phyloP scores from a whole-genome alignment of 2,329 filamentous ascomycete genomes.

The Achaetomium macrosporum region DNA sequence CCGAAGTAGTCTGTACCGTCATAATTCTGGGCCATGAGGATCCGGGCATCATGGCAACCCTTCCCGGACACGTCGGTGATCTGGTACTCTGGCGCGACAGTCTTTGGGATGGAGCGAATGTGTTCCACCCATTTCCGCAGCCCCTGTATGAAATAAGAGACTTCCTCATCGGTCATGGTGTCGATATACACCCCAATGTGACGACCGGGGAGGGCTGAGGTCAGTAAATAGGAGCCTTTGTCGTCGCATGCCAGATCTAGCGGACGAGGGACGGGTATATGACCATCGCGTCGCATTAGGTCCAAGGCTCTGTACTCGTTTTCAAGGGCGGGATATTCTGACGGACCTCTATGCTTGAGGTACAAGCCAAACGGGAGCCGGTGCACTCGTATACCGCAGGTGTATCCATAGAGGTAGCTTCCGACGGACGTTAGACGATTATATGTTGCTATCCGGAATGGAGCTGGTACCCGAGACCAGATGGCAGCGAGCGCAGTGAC shows the following conservation, averaged over 20 bases:
- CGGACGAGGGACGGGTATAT: neutral
- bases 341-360: neutral
- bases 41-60: neutral
- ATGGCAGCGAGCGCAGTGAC: neutral
- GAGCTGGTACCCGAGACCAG: neutral
- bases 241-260: neutral
- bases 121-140: neutral
- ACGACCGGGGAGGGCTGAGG: neutral
- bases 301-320: neutral
- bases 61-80: neutral
- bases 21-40: neutral
- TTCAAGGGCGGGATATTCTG: neutral
- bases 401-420: neutral
- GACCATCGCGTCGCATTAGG: neutral
- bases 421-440: neutral
- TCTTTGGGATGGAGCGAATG: neutral
- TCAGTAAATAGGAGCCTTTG: neutral
- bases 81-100: neutral
- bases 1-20: neutral
- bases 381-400: neutral
- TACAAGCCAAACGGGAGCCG: slow-evolving; percentile 1
- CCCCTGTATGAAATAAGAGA: neutral
- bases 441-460: neutral
- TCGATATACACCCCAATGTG: neutral
- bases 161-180: slow-evolving; percentile 1